Base-by-base conservation (phyloP, 768 basidiomycete species). In the Lentinula lateritia region DNA sequence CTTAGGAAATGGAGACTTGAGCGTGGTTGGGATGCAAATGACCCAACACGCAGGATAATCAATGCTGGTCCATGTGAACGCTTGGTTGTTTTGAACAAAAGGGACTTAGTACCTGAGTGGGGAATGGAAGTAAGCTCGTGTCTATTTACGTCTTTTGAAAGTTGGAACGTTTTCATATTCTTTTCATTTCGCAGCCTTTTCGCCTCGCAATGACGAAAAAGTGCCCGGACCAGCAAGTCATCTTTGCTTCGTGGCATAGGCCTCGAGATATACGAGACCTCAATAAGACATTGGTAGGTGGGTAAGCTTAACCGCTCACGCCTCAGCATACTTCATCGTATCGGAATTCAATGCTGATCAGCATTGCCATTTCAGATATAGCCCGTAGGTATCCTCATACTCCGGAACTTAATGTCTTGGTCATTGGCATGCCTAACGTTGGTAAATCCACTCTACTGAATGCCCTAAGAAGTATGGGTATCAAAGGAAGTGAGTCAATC, bases 381-480 rank as follows among this genome's bases (percentile, higher is more conserved):
- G 48, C 90, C 36, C 85, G 84, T 67, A 77, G 79, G 45, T 82
- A 87, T 70, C 85, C 85, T 55, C 83, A 91, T 64, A 81, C 85
- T 52, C 84, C 86, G 66, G 90, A 90, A 70, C 75, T 93, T 66
- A 94, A 95, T 67, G 89, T 98, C 6, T 81, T 98, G 2, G 93
- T 98, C 23, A 88, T 97, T 62, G 97, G 97, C 23, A 98, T 99
- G 96, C 97, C 97, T 16, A 98, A 98, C 72, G 94, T 98, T 52
- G 96, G 96, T 45, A 98, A 99, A 76, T 98, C 95, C 13, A 95
- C 93, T 2, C 74, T 98, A 55, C 78, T 99, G 12, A 99, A 99
- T 69, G 86, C 93, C 0, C 80, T 99, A 32, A 84, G 96, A 46
- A 87, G 84, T 68, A 87, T 87, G 69, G 96, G 96, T 10, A 91